Percentiles rank a stretch among this genome's conserved stretches.
Evolutionary conservation across 495 filamentous ascomycete species (phyloP).

Genomic region (Parachaetomium inaequale): DNA sequence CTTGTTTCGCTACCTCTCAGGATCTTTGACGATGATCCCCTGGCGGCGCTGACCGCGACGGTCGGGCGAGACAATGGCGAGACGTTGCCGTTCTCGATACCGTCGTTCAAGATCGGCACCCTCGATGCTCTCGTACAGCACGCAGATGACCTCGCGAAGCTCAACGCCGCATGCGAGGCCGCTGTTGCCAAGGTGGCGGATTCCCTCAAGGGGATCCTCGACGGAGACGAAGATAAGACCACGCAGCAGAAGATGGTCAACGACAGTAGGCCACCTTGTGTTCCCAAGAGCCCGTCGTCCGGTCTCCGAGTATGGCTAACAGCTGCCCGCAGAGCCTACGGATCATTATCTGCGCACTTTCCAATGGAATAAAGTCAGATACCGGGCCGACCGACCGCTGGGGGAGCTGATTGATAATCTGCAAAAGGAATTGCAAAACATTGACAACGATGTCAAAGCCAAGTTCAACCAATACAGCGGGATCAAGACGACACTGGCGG

Average conservation of each 20-base stretch:
- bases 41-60: slow-evolving; percentile 65
- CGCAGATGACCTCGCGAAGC: slow-evolving; percentile 90
- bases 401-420: slow-evolving; percentile 79
- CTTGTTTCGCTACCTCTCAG: slow-evolving; percentile 48
- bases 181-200: slow-evolving; percentile 88
- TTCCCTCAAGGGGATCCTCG: slow-evolving; percentile 72
- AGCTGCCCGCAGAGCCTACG: slow-evolving; percentile 64
- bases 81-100: slow-evolving; percentile 74
- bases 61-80: slow-evolving; percentile 72
- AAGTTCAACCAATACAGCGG: slow-evolving; percentile 92
- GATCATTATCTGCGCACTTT: slow-evolving; percentile 89
- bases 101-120: slow-evolving; percentile 95
- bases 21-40: slow-evolving; percentile 68
- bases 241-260: slow-evolving; percentile 89
- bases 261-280: slow-evolving; percentile 66
- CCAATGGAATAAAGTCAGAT: slow-evolving; percentile 95
- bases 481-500: slow-evolving; percentile 73
- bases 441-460: slow-evolving; percentile 89
- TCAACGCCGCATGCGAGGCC: slow-evolving; percentile 70
- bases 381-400: slow-evolving; percentile 84
- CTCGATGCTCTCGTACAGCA: slow-evolving; percentile 95
- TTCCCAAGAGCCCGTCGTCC: background rate
- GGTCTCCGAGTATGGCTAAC: slow-evolving; percentile 12
- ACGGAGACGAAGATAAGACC: slow-evolving; percentile 77
- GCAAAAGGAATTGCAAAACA: slow-evolving; percentile 81